Evolutionary conservation across 495 filamentous ascomycete genomes (phyloP).

Genomic region (Xylaria curta): DNA sequence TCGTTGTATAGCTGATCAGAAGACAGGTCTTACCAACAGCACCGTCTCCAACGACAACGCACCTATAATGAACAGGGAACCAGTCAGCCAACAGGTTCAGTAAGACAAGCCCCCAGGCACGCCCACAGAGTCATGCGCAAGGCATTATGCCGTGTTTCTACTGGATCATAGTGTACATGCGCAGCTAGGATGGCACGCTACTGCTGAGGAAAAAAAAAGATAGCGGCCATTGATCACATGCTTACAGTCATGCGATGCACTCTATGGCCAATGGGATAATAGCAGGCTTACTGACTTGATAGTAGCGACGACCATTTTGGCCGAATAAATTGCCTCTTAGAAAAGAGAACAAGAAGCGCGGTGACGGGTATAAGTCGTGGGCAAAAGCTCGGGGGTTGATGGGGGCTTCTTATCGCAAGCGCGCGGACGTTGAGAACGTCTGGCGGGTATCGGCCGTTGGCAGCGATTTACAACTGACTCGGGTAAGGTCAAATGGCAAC

Average conservation of each 20-base stretch:
- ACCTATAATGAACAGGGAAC: conserved; percentile 60
- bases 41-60: conserved; percentile 98
- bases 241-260: conserved; percentile 19
- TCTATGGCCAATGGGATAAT: conserved; percentile 22
- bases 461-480: conserved; percentile 22
- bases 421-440: conserved; percentile 29
- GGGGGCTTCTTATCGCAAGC: conserved; percentile 37
- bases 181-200: conserved; percentile 22
- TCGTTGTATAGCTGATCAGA: conserved; percentile 98
- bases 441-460: conserved; percentile 36
- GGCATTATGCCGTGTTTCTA: conserved; percentile 2
- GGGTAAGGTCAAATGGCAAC: background rate
- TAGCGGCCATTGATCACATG: conserved; percentile 26
- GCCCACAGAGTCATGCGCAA: conserved; percentile 21
- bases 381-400: conserved; percentile 12
- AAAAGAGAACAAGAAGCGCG: conserved; percentile 33
- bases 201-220: conserved; percentile 8
- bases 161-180: conserved; percentile 22
- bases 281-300: conserved; percentile 71
- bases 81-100: conserved; percentile 23
- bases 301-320: conserved; percentile 80
- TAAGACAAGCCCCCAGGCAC: background rate
- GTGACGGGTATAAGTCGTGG: conserved; percentile 32
- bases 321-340: conserved; percentile 37
- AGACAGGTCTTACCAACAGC: conserved; percentile 99